phyloP scores from a whole-genome alignment of 2,329 filamentous ascomycete genomes.

The Sporothrix variecibatus region DNA sequence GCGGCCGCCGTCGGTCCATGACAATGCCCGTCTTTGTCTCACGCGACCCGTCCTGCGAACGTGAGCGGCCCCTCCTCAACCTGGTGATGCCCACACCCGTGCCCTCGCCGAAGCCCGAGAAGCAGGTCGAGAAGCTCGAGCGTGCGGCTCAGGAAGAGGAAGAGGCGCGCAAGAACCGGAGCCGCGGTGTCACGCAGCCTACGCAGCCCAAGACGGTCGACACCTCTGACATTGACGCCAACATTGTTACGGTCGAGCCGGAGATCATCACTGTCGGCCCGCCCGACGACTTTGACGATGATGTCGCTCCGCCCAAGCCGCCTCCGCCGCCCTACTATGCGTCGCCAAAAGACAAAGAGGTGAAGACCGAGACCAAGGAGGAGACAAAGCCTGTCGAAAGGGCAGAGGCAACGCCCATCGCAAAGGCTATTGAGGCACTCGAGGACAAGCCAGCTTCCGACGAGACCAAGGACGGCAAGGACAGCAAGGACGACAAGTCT shows the following conservation, averaged over 20 bases:
- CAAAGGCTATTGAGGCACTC: not conserved
- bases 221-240: not conserved
- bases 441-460: not conserved
- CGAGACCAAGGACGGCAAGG: too few species aligned
- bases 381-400: not conserved
- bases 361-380: not conserved
- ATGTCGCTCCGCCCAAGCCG: conserved; percentile 3
- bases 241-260: conserved; percentile 31
- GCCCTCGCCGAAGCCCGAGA: conserved; percentile 52
- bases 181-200: not conserved
- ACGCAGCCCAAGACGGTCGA: not conserved
- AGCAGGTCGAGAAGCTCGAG: conserved; percentile 36
- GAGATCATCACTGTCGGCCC: conserved; percentile 22
- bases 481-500: not conserved
- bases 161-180: not conserved
- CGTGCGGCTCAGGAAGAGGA: not conserved
- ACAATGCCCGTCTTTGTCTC: conserved; percentile 44
- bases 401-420: not conserved
- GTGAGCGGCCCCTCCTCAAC: conserved; percentile 60
- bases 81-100: conserved; percentile 62
- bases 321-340: not conserved
- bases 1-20: conserved; percentile 20
- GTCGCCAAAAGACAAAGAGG: not conserved
- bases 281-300: conserved; percentile 19
- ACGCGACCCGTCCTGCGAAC: conserved; percentile 56